Evolutionary conservation across 345 rosid species (phyloP), one percentile per base, ranked within the genome.

Genomic region (Corchorus olitorius): DNA sequence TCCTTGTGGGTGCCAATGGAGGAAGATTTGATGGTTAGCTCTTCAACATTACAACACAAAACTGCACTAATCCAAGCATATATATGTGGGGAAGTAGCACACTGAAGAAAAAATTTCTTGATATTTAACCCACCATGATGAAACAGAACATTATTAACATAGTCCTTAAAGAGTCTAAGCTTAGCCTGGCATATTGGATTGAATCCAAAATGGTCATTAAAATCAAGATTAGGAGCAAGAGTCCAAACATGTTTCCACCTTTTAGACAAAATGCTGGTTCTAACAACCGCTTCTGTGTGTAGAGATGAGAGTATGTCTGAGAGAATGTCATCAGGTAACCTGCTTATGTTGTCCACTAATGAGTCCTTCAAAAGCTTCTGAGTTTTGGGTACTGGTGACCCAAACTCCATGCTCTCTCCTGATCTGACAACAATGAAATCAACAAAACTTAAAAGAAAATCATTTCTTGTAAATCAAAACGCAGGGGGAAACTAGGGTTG

Each of bases 41-140:
- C 65, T 61, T 22, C 33, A 9, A 27, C 39, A 61, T 61, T 61
- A 61, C 65, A 61, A 61, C 16, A 22, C 65, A 61, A 14, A 8
- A 27, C 39, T 8, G 65, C 65, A 61, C 65, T 22, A 61, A 61
- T 61, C 65, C 39, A 10, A 61, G 65, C 65, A 61, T 61, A 61
- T 61, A 27, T 9, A 61, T 22, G 65, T 22, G 34, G 13, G 27
- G 65, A 20, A 13, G 37, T 61, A 14, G 34, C 14, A 34, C 39
- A 61, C 2, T 37, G 6, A 2, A 61, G 11, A 7, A 11, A 19
- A 27, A 13, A 59, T 20, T 59, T 59, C 8, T 59, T 11, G 27
- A 59, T 59, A 20, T 19, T 59, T 59, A 20, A 20, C 14, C 65
- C 65, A 61, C 39, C 37, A 27, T 27, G 65, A 27, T 61, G 65